Evolutionary conservation across 2,329 filamentous ascomycete species (phyloP).

Genomic region (Teratosphaeria gauchensis): DNA sequence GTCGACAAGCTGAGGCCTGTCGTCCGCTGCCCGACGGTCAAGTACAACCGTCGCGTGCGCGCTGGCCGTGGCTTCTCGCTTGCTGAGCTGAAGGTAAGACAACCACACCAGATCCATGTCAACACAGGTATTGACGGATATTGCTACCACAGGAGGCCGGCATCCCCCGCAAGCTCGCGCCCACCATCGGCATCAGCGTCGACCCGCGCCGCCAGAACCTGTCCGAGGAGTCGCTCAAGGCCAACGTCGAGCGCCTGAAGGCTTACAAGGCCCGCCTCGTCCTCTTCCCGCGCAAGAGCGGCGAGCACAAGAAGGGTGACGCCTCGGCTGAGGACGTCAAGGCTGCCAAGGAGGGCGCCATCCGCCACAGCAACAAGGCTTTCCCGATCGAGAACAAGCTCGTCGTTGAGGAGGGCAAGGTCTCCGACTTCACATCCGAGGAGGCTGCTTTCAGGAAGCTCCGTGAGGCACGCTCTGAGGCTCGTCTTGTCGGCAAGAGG

Average conservation of each 20-base stretch:
- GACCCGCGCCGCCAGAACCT: constrained; percentile 96
- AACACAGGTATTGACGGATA: neutral
- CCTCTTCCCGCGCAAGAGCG: constrained; percentile 91
- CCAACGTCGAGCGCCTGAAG: constrained; percentile 96
- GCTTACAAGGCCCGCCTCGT: constrained; percentile 94
- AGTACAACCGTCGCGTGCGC: constrained; percentile 95
- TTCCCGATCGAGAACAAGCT: constrained; percentile 63
- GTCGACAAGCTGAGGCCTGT: constrained; percentile 94
- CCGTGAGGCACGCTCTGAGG: constrained; percentile 73
- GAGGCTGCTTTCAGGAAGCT: constrained; percentile 81
- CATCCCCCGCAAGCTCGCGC: constrained; percentile 86
- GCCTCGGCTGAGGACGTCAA: constrained; percentile 74
- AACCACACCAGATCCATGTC: neutral
- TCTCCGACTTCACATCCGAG: constrained; percentile 60
- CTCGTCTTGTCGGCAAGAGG: constrained; percentile 69
- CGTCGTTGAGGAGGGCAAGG: constrained; percentile 72
- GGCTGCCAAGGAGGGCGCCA: constrained; percentile 48
- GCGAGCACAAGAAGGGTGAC: constrained; percentile 89
- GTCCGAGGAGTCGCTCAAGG: constrained; percentile 84
- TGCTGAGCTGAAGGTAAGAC: constrained; percentile 82
- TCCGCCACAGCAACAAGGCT: constrained; percentile 34
- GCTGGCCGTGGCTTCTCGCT: constrained; percentile 96
- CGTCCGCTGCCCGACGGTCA: constrained; percentile 94
- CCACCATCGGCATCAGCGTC: constrained; percentile 94
- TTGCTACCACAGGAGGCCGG: constrained; percentile 63